Base-by-base conservation (phyloP, 2,329 filamentous ascomycete species). In the Decorospora gaudefroyi region DNA sequence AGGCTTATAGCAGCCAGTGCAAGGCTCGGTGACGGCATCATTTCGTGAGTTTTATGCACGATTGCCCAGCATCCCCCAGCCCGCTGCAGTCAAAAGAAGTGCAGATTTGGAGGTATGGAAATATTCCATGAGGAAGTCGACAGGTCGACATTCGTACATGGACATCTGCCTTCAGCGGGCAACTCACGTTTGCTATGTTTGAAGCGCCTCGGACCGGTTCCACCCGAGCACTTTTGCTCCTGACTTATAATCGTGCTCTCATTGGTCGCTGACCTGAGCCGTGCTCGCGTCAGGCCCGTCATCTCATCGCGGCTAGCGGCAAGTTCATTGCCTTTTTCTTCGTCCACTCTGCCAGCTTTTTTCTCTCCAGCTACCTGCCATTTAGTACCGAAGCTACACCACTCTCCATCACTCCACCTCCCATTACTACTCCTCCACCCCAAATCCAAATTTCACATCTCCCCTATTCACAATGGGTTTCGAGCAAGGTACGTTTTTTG, bases 401-500 rank as follows among this genome's bases (percentile, higher is more conserved):
- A 50, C 32, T 50, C 47, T 30, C 44, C 46, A 46, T 42, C 49
- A 49, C 49, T 47, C 51, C 40, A 25, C 28, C 46, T 40, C 43
- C 37, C 51, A 54, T 53, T 42, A 34, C 46, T 51, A 44, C 40
- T 42, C 39, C 36, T 18, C 29, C 31, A 43, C 44, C 53, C 51
- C 51, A 49, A 46, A 39, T 45, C 40, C 55, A 37, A 36, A 27
- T 26, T 27, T 21, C 27, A 44, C 33, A 51, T 47, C 28, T 55
- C 48, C 53, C n/a, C 53, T 39, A 42, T 50, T 57, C 66, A 70
- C 47, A 65, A 72, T 72, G 69, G 68, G 67, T 64, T 68, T 68
- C 64, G 66, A 68, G 57, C 41, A 56, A 37, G 69, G 69, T 72
- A 70, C 43, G 69, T 69, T 59, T 44, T 42, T 38, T 48, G 28